These are phyloP conservation scores for Penicillium paxilli DNA, from an alignment of 495 filamentous ascomycete genomes.

Conservation along the genomic window DNA sequence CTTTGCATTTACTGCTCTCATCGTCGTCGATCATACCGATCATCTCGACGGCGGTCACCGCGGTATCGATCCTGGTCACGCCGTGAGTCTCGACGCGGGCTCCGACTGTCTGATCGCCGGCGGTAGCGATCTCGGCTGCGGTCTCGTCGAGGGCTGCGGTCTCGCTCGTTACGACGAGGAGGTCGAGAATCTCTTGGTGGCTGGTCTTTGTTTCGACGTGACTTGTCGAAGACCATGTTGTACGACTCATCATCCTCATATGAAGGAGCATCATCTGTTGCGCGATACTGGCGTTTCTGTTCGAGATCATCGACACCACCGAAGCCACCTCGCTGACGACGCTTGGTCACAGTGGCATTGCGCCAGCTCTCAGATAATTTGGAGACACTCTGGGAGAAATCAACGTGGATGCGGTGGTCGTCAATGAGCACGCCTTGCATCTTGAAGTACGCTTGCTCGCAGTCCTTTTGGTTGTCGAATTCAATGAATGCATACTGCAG, in stretches of 20 bases:
- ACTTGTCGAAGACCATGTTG: constrained; percentile 79
- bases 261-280: constrained; percentile 54
- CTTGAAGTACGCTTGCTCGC: constrained; percentile 96
- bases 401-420: constrained; percentile 96
- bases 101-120: constrained; percentile 51
- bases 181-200: not conserved
- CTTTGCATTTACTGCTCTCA: constrained; percentile 4
- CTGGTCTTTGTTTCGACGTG: constrained; percentile 42
- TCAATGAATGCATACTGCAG: constrained; percentile 98
- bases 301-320: constrained; percentile 85
- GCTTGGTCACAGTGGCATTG: constrained; percentile 80
- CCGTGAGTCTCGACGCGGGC: constrained; percentile 41
- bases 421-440: constrained; percentile 97
- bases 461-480: constrained; percentile 87
- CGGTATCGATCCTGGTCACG: constrained; percentile 27
- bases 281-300: constrained; percentile 84
- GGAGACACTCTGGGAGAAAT: constrained; percentile 95
- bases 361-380: constrained; percentile 91
- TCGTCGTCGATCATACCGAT: constrained; percentile 10
- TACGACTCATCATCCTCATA: constrained; percentile 60
- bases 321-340: constrained; percentile 76
- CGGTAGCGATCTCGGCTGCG: constrained; percentile 17
- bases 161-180: constrained; percentile 15
- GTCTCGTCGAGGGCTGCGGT: not conserved
- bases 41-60: constrained; percentile 3